phyloP scores from a whole-genome alignment of 2,329 filamentous ascomycete species.

The Cladosporium phlei region DNA sequence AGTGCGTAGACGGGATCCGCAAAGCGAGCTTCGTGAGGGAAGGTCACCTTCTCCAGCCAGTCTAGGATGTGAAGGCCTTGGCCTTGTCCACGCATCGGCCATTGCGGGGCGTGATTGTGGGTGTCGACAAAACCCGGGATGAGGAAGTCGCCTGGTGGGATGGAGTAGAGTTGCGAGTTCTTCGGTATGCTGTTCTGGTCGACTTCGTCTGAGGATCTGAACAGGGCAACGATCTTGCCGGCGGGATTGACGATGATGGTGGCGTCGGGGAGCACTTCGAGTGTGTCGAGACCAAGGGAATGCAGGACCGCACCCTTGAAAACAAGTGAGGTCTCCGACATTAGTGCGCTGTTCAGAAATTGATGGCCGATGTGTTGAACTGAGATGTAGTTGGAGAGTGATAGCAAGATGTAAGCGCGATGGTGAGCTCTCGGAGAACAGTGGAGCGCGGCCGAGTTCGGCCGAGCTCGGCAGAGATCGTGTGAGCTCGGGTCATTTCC shows the following conservation, averaged over 20 bases:
- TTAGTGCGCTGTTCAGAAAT: too few relatives aligned
- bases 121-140: slow-evolving; percentile 62
- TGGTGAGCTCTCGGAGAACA: too few relatives aligned
- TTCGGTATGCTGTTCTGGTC: neutral
- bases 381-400: too few relatives aligned
- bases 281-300: slow-evolving; percentile 12
- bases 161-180: slow-evolving; percentile 24
- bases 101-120: slow-evolving; percentile 63
- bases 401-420: too few relatives aligned
- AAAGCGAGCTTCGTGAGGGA: slow-evolving; percentile 14
- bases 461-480: too few relatives aligned
- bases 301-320: slow-evolving; percentile 20
- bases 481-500: too few relatives aligned
- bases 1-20: slow-evolving; percentile 37
- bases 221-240: slow-evolving; percentile 16
- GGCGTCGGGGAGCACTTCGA: slow-evolving; percentile 18
- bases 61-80: slow-evolving; percentile 38
- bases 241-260: slow-evolving; percentile 12
- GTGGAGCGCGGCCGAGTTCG: too few relatives aligned
- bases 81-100: slow-evolving; percentile 43
- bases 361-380: too few relatives aligned
- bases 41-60: slow-evolving; percentile 51
- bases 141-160: slow-evolving; percentile 47
- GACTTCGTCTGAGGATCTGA: neutral
- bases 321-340: too few relatives aligned